Evolutionary conservation across 139 green algal species (phyloP).

Genomic region (Chlamydomonas urium): DNA sequence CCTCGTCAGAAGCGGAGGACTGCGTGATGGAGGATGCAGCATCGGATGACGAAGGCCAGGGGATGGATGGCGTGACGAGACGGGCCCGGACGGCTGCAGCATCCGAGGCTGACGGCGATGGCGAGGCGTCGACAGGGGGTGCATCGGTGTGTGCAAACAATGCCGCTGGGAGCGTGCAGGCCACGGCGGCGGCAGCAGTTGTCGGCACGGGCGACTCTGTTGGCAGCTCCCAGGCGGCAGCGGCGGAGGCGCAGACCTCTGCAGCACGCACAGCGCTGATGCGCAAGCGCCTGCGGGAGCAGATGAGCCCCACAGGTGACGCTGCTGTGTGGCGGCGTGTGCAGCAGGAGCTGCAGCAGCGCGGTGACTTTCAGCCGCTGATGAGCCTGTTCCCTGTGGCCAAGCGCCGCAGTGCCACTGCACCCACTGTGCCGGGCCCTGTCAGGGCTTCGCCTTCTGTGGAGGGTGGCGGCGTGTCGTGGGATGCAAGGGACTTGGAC

Average conservation of each 20-base stretch:
- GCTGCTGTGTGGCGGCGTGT: constrained; percentile 12
- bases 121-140: not conserved
- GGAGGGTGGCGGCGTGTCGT: not conserved
- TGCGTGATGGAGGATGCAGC: not conserved
- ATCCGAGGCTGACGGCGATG: not conserved
- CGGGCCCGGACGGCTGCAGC: too few species aligned
- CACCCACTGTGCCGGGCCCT: not conserved
- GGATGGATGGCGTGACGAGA: too few species aligned
- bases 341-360: constrained; percentile 27
- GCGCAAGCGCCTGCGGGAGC: constrained; percentile 8
- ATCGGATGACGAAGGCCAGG: not conserved
- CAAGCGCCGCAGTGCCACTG: not conserved
- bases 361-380: constrained; percentile 42
- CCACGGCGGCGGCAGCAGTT: not conserved
- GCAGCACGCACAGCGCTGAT: too few species aligned
- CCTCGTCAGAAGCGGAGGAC: constrained; percentile 3
- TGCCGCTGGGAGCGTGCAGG: too few species aligned
- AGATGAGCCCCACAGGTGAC: constrained; percentile 21
- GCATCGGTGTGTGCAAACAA: not conserved
- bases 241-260: too few species aligned
- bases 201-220: not conserved
- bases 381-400: constrained; percentile 38
- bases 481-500: not conserved
- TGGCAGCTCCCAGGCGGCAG: not conserved
- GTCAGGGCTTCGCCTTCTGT: not conserved